phyloP scores from a whole-genome alignment of 106 monocot genomes.

The Dendrobium officinale region DNA sequence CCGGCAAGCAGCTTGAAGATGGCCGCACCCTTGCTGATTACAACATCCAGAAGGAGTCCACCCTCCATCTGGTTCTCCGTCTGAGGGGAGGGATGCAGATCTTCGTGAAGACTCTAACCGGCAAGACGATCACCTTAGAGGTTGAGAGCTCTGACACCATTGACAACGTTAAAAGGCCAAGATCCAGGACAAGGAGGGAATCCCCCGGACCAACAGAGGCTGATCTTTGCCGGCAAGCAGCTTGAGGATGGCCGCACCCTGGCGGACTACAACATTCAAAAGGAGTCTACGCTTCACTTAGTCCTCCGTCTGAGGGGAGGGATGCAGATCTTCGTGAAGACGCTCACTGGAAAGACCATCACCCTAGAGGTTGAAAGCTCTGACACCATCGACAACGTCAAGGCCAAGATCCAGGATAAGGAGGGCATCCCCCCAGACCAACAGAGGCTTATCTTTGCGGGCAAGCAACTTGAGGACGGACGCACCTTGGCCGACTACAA shows the following conservation, averaged over 20 bases:
- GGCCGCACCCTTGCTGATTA: slow-evolving; percentile 70
- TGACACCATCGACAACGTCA: slow-evolving; percentile 21
- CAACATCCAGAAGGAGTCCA: slow-evolving; percentile 55
- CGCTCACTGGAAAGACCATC: too few species aligned
- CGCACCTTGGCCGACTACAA: background rate
- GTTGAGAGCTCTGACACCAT: slow-evolving; percentile 80
- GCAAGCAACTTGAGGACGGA: slow-evolving; percentile 38
- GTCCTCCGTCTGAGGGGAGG: slow-evolving; percentile 26
- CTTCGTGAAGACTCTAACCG: slow-evolving; percentile 76
- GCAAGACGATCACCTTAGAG: slow-evolving; percentile 79
- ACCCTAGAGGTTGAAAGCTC: too few species aligned
- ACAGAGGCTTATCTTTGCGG: slow-evolving; percentile 40
- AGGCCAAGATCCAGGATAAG: slow-evolving; percentile 40
- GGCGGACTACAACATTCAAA: slow-evolving; percentile 62
- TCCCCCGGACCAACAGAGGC: slow-evolving; percentile 82
- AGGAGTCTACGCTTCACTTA: slow-evolving; percentile 25
- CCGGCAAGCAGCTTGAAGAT: slow-evolving; percentile 83
- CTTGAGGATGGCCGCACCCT: slow-evolving; percentile 80
- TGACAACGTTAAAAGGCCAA: slow-evolving; percentile 53
- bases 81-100: slow-evolving; percentile 57
- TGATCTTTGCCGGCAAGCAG: slow-evolving; percentile 89
- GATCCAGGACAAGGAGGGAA: slow-evolving; percentile 44
- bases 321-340: slow-evolving; percentile 13
- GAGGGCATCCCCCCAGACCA: slow-evolving; percentile 52
- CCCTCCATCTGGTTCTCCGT: slow-evolving; percentile 22